Evolutionary conservation across 2,329 filamentous ascomycete genomes (phyloP), one percentile per base, ranked within the genome.

Genomic region (Lachnellula occidentalis): DNA sequence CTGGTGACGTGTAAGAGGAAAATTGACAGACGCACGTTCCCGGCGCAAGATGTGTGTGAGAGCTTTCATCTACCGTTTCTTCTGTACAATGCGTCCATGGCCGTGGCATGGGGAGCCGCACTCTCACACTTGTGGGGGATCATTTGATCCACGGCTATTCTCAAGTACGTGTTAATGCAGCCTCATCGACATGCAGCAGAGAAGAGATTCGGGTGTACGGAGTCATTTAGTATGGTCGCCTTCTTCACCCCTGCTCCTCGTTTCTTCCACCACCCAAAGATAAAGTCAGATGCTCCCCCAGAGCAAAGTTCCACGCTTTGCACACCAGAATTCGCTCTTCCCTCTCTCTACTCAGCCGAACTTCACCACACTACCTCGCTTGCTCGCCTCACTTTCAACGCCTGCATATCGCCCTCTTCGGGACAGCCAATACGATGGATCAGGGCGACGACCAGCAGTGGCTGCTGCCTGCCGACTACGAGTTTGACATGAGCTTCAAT

Each of bases 321-420:
- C 42, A 34, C 50, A 53, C 50, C 50, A 53, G 53, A 50, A 36
- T 37, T 31, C 39, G 17, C 14, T 9, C 34, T n/a, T 36, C 34
- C 9, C n/a, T 14, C 43, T 14, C 45, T 8, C 45, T 24, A 17
- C 24, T 34, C 34, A 3, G 5, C 45, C 34, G 21, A 45, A 19
- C 42, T 19, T 48, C 50, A 21, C 24, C 17, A 46, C 48, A 54
- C 34, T 34, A 45, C 19, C 45, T 58, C 57, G 54, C 39, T 58
- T 50, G 45, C 39, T 45, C 51, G 54, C 57, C 57, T 58, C 57
- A 58, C 51, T 50, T 52, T n/a, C 43, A 31, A 21, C 37, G 19
- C 19, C 36, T 50, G 48, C 49, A 56, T 31, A 31, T 43, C 50
- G 34, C 43, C 48, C 41, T 48, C 37, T 36, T 45, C 34, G 21